A percentile compares a stretch with the other conserved stretches of the same genome.
phyloP scores from a whole-genome alignment of 1,284 basidiomycete genomes.

The Trichosporon sp. region DNA sequence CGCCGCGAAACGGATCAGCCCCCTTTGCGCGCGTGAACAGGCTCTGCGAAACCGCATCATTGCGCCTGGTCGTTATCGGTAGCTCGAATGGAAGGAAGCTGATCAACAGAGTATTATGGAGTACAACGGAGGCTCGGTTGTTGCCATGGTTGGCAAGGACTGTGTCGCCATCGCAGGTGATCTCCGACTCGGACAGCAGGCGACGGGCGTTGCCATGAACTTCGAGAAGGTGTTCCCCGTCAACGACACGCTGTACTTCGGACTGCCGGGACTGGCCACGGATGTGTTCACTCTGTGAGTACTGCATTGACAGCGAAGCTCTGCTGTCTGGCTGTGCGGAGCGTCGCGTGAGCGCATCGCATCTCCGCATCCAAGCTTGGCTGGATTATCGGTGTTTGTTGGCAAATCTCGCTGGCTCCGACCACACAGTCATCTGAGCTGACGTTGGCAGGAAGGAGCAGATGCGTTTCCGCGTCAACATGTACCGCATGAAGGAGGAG shows the following conservation, averaged over 20 bases:
- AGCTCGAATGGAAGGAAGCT: not conserved
- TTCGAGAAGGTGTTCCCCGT: slow-evolving; percentile 81
- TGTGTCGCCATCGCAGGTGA: slow-evolving; percentile 99
- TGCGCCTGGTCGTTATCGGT: not conserved
- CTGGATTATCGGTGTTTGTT: too few species aligned
- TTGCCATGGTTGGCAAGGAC: slow-evolving; percentile 98
- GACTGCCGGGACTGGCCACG: slow-evolving; percentile 88
- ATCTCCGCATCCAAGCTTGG: not conserved
- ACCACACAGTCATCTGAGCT: not conserved
- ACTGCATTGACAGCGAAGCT: too few species aligned
- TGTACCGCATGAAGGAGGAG: slow-evolving; percentile 99
- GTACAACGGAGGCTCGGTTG: slow-evolving; percentile 74
- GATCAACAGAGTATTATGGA: slow-evolving; percentile 51
- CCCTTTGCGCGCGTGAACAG: not conserved
- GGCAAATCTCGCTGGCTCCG: too few species aligned
- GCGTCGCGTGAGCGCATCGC: not conserved
- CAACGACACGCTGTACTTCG: slow-evolving; percentile 89
- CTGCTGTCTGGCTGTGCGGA: not conserved
- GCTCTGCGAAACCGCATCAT: not conserved
- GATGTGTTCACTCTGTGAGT: slow-evolving; percentile 88
- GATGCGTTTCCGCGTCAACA: slow-evolving; percentile 92
- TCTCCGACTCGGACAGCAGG: slow-evolving; percentile 84
- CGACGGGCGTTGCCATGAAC: slow-evolving; percentile 75
- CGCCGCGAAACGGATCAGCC: not conserved
- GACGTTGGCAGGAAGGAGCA: slow-evolving; percentile 69